These are phyloP conservation scores for Alliaria petiolata DNA, from an alignment of 345 rosid genomes.

Conservation along the genomic window DNA sequence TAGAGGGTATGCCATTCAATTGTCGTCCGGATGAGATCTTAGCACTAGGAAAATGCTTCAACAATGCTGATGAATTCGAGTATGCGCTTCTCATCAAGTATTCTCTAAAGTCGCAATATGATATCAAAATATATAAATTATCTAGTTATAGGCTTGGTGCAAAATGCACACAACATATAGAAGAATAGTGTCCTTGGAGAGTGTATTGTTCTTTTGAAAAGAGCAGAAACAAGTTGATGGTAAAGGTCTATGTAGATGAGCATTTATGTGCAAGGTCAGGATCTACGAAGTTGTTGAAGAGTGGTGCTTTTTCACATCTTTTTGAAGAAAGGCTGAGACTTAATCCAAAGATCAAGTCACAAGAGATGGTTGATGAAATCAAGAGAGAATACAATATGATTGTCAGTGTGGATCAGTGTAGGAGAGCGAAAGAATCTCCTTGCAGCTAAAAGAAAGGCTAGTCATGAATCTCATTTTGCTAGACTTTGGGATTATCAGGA, in stretches of 20 bases:
- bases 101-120: background rate
- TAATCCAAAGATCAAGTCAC: no score
- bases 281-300: background rate
- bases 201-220: background rate
- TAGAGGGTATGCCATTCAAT: background rate
- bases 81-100: background rate
- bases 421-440: background rate
- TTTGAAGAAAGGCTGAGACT: no score
- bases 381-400: no score
- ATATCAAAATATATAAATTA: background rate
- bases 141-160: background rate
- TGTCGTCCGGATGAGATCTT: background rate
- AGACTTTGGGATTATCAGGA: background rate
- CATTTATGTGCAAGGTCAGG: background rate
- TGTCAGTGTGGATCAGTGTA: no score
- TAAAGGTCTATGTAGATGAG: background rate
- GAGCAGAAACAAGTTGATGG: background rate
- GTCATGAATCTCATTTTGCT: background rate
- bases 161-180: background rate
- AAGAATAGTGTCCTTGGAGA: background rate
- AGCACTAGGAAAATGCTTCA: background rate
- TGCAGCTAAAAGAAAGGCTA: background rate
- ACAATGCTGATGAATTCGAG: background rate
- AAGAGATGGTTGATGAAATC: no score
- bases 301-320: background rate